Percentiles rank a stretch among this genome's conserved stretches.
phyloP scores from a whole-genome alignment of 768 basidiomycete genomes.

The Harrya chromipes region DNA sequence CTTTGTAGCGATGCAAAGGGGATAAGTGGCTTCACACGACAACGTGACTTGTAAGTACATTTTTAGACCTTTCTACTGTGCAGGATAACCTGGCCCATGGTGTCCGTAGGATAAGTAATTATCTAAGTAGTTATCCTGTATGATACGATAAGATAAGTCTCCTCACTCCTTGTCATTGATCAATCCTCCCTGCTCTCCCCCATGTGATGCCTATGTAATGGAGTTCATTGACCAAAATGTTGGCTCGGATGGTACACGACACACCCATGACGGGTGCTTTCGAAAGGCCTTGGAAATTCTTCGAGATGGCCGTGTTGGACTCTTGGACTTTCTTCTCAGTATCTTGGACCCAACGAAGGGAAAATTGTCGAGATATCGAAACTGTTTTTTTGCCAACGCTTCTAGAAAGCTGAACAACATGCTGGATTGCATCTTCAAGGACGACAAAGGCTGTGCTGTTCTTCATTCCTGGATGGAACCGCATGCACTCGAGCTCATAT shows the following conservation, averaged over 20 bases:
- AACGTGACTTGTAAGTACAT: neutral
- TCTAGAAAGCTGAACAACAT: neutral
- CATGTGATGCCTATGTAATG: no score
- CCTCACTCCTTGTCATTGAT: no score
- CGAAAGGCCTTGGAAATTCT: neutral
- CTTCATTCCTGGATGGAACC: slow-evolving; percentile 1
- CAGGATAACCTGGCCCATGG: no score
- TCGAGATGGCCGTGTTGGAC: neutral
- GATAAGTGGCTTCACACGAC: neutral
- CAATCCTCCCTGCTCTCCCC: no score
- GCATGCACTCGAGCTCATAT: neutral
- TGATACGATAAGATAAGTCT: no score
- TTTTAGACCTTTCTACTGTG: neutral
- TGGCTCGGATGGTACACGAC: neutral
- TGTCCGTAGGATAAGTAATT: neutral
- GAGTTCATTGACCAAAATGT: no score
- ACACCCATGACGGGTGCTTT: neutral
- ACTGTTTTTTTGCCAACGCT: neutral
- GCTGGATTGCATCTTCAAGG: neutral
- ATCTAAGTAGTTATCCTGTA: neutral
- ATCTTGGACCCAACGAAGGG: neutral
- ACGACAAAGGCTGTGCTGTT: neutral
- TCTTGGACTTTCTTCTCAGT: slow-evolving; percentile 1
- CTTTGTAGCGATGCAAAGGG: neutral
- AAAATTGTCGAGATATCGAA: neutral